Percentiles rank a stretch among this genome's conserved stretches.
These are phyloP conservation scores for Melaleuca quinquenervia DNA, from an alignment of 345 rosid genomes.

Conservation along the genomic window DNA sequence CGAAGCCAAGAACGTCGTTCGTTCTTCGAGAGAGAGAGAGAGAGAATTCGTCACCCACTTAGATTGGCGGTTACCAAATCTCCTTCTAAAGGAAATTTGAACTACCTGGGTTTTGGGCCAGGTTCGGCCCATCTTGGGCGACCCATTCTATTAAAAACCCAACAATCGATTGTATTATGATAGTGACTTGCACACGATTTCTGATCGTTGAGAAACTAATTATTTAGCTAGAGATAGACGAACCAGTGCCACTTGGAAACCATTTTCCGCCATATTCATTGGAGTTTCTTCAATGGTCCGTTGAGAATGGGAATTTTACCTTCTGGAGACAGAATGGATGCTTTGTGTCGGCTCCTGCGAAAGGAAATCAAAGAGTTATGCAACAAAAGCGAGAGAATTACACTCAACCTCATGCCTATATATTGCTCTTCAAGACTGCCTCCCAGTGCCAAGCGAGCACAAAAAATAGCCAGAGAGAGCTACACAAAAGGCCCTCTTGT, in stretches of 20 bases:
- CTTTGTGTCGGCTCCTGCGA: not conserved
- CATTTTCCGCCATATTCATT: not conserved
- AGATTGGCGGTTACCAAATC: too few species aligned
- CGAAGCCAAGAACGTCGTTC: too few species aligned
- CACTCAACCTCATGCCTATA: constrained; percentile 2
- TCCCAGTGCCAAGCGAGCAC: not conserved
- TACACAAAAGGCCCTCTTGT: not conserved
- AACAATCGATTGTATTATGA: not conserved
- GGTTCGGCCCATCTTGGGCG: too few species aligned
- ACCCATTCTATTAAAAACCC: too few species aligned
- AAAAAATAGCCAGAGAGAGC: not conserved
- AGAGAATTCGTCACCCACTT: too few species aligned
- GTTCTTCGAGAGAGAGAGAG: too few species aligned
- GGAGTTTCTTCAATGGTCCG: not conserved
- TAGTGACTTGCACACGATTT: not conserved
- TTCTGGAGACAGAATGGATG: not conserved
- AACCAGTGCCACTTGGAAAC: not conserved
- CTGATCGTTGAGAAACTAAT: not conserved
- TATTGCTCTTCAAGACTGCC: not conserved
- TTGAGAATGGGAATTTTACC: not conserved
- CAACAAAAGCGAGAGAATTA: not conserved
- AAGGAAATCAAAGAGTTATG: not conserved
- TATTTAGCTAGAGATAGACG: not conserved
- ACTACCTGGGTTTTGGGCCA: too few species aligned
- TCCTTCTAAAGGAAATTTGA: too few species aligned